Percentiles rank a stretch among this genome's conserved stretches.
Evolutionary conservation across 2,329 filamentous ascomycete genomes (phyloP).

Genomic region (Didymella exigua): DNA sequence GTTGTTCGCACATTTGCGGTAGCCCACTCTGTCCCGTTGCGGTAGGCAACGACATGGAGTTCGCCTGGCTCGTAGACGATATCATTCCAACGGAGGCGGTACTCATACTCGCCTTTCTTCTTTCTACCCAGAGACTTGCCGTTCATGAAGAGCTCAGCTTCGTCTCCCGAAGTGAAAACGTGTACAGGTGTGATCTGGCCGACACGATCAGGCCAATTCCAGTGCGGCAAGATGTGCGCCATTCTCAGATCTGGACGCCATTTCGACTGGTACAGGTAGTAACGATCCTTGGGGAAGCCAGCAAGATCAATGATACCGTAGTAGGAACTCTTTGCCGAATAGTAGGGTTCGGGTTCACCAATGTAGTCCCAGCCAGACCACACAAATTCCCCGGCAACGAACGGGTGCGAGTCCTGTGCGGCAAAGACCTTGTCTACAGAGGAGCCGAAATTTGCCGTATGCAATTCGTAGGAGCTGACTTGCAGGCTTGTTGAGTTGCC

Average conservation of each 20-base stretch:
- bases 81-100: slow-evolving; percentile 61
- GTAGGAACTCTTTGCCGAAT: slow-evolving; percentile 58
- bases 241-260: slow-evolving; percentile 57
- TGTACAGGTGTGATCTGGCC: slow-evolving; percentile 60
- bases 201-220: slow-evolving; percentile 61
- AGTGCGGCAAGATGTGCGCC: slow-evolving; percentile 63
- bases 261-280: slow-evolving; percentile 60
- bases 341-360: slow-evolving; percentile 58
- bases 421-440: slow-evolving; percentile 60
- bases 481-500: slow-evolving; percentile 43
- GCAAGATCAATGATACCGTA: slow-evolving; percentile 64
- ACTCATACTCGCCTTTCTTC: slow-evolving; percentile 46
- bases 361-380: slow-evolving; percentile 50
- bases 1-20: background rate
- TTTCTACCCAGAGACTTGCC: slow-evolving; percentile 53
- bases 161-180: slow-evolving; percentile 59
- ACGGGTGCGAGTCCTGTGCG: slow-evolving; percentile 54
- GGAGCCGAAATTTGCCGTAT: slow-evolving; percentile 53
- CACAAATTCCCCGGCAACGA: slow-evolving; percentile 59
- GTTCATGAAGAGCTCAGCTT: slow-evolving; percentile 63
- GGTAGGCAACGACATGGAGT: background rate
- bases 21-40: background rate
- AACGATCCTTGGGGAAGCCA: slow-evolving; percentile 63
- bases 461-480: slow-evolving; percentile 59
- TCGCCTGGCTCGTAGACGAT: slow-evolving; percentile 49